A percentile compares a stretch with the other conserved stretches of the same genome.
These are phyloP conservation scores for Cordyceps cicadae DNA, from an alignment of 2,329 filamentous ascomycete genomes.

Conservation along the genomic window DNA sequence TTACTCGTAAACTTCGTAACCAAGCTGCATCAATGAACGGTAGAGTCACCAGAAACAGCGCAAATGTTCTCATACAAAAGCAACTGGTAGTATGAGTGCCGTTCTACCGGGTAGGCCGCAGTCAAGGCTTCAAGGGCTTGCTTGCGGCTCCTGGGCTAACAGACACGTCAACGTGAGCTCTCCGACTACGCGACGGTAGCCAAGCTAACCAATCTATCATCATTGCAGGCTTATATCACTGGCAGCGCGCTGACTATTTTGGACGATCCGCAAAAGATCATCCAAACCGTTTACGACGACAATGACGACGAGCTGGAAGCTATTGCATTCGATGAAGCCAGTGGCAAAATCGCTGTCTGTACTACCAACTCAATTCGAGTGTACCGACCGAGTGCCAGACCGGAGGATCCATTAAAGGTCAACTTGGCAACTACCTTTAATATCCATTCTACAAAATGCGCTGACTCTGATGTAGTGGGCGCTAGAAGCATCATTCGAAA, in stretches of 20 bases:
- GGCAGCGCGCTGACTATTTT: conserved; percentile 83
- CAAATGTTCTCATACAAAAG: conserved; percentile 2
- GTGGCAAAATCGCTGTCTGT: conserved; percentile 77
- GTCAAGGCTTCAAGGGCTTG: conserved; percentile 68
- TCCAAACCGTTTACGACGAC: conserved; percentile 89
- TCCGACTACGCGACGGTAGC: conserved; percentile 11
- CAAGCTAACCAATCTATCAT: conserved; percentile 5
- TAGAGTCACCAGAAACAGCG: neutral
- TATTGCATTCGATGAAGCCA: conserved; percentile 70
- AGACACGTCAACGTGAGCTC: conserved; percentile 61
- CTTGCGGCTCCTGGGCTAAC: conserved; percentile 64
- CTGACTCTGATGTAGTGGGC: conserved; percentile 41
- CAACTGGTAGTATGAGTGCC: conserved; percentile 57
- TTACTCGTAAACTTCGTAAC: too few relatives aligned
- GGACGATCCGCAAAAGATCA: conserved; percentile 59
- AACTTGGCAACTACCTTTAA: conserved; percentile 15
- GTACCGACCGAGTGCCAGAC: conserved; percentile 65
- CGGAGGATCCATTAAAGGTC: conserved; percentile 69
- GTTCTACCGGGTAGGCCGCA: conserved; percentile 73
- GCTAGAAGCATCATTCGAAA: conserved; percentile 52
- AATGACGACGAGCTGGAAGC: conserved; percentile 61
- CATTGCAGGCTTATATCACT: conserved; percentile 70
- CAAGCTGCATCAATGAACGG: neutral
- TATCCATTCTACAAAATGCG: conserved; percentile 17
- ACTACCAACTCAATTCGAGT: conserved; percentile 60